These are phyloP conservation scores for Cryptococcus amylolentus DNA, from an alignment of 1,284 basidiomycete genomes.

Conservation along the genomic window DNA sequence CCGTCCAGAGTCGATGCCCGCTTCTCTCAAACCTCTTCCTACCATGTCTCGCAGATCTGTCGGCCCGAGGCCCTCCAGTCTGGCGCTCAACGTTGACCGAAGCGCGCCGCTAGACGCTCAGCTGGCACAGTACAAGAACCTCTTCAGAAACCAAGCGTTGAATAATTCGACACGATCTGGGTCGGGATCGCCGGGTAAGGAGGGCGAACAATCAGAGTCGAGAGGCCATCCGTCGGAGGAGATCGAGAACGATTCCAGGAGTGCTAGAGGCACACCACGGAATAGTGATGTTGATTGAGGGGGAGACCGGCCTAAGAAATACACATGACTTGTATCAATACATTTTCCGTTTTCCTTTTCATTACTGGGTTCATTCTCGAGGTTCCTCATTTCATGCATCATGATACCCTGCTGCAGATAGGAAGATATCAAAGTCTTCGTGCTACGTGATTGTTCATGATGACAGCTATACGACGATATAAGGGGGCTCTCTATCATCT, in stretches of 20 bases:
- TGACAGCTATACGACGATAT: neutral
- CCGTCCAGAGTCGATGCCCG: slow-evolving; percentile 16
- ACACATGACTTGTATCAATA: neutral
- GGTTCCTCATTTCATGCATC: neutral
- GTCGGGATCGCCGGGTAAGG: slow-evolving; percentile 2
- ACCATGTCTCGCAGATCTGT: slow-evolving; percentile 20
- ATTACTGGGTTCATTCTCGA: neutral
- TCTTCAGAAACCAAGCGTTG: slow-evolving; percentile 27
- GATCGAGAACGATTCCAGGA: slow-evolving; percentile 5
- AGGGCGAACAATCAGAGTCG: neutral
- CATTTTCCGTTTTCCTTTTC: neutral
- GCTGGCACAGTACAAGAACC: slow-evolving; percentile 40
- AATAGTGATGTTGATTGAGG: slow-evolving; percentile 20
- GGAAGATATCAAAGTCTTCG: neutral
- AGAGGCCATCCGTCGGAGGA: slow-evolving; percentile 12
- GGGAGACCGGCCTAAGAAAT: neutral
- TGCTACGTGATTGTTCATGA: neutral
- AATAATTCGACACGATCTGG: slow-evolving; percentile 10
- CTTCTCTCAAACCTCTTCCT: slow-evolving; percentile 11
- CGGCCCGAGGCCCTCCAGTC: slow-evolving; percentile 25
- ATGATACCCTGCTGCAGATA: neutral
- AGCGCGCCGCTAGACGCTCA: slow-evolving; percentile 38
- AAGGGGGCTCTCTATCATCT: neutral
- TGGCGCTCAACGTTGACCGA: slow-evolving; percentile 26
- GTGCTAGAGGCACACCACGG: slow-evolving; percentile 3